Base-by-base conservation (phyloP, 257 asterid species). In the Phtheirospermum japonicum region DNA sequence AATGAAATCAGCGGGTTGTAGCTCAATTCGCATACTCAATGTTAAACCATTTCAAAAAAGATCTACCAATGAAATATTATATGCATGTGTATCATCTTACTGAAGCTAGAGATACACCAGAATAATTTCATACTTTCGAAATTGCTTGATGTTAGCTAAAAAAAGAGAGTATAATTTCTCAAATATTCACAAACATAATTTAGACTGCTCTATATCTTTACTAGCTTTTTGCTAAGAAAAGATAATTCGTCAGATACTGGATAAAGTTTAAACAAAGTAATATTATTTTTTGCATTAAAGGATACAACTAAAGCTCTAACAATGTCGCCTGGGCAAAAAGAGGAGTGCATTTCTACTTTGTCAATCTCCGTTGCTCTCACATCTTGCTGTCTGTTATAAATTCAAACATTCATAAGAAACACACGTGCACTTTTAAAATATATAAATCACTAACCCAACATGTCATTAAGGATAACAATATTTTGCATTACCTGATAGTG, bases 231-330 rank as follows among this genome's bases (percentile, higher is more conserved):
- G n/a, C 31, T 14, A 18, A 19, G 23, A 55, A 45, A 50, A 11
- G 23, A 48, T 9, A 20, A 55, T 42, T 33, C 5, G 45, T 28
- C 12, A 7, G 34, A 14, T 12, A 71, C 45, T 37, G 12, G 12
- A 37, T 34, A 34, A 34, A 34, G 10, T 37, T 37, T 37, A 37
- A 12, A 39, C n/a, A 42, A n/a, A 42, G 18, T 42, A 42, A 36
- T 36, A 6, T 6, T 36, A 9, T 9, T 9, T 6, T 36, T 6
- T 1, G 42, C 11, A 36, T 6, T 23, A 45, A 30, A 88, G 90
- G 89, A 85, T 88, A 88, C 96, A 66, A 89, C 98, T 67, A 86
- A 49, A 42, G 98, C 98, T 71, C 73, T 83, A 69, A 92, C 90
- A 64, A 82, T 83, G 71, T 86, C 97, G 45, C 98, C 98, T 6